Base-by-base conservation (phyloP, 495 filamentous ascomycete genomes). In the Xylaria nigripes region DNA sequence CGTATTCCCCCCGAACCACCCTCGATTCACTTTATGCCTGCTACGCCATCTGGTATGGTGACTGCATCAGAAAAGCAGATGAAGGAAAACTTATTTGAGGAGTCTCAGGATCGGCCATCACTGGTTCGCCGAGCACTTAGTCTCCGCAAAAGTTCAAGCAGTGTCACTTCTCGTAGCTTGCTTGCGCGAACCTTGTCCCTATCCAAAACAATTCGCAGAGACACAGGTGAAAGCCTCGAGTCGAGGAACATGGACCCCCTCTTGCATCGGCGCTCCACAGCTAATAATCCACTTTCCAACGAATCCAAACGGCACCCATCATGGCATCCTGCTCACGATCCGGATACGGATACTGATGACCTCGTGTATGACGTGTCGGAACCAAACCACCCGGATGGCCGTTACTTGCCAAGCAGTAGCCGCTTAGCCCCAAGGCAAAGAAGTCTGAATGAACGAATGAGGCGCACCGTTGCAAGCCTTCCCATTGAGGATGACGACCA, bases 271-370 rank as follows among this genome's bases (percentile, higher is more conserved):
- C 71, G 71, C 53, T 70, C 72, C 0, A 70, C 71, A 7, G 59
- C 68, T 1, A 71, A 72, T 27, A 70, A 73, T 30, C 51, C 57
- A 30, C 76, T 72, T 13, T 46, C 67, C 1, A 77, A 81, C 47
- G 74, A 77, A 32, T 76, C 74, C 47, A 81, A 77, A 45, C 72
- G 91, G 5, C 86, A 93, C 61, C 88, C 89, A 1, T 86, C 86
- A 68, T 95, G 90, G 90, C 79, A 82, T 23, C 88, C 90, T 4
- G 45, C 81, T 22, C 88, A 87, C 64, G 86, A 81, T 76, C 84
- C 87, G 25, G 81, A 85, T 51, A 69, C 77, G 6, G 75, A 77
- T 30, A 73, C 71, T n/a, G 75, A 79, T 51, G 64, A 66, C 36
- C 60, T 51, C 16, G 58, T 63, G n/a, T 60, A 66, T 7, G 60